Evolutionary conservation across 1,284 basidiomycete species (phyloP), one percentile per base, ranked within the genome.

Genomic region (Stygiomarasmius scandens): DNA sequence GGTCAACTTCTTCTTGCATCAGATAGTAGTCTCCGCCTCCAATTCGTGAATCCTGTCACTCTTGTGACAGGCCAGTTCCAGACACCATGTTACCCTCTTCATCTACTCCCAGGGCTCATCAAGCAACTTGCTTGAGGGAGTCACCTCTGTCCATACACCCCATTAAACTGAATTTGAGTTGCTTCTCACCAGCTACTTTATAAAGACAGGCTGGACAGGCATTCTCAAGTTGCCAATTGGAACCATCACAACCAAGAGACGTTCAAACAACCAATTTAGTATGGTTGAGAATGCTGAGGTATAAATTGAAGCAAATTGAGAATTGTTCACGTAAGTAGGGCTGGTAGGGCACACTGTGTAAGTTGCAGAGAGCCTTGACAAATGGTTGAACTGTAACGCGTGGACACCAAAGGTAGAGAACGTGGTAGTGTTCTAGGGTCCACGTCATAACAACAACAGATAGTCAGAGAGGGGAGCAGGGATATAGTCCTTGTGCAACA

Each of bases 141-240:
- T 71, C 66, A 55, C 71, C 69, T 4, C 73, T 71, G 57, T 76
- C 73, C 58, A 70, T 65, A 0, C 65, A 67, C n/a, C 63, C 34
- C 2, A 71, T 54, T 45, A 64, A 60, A 1, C 52, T 50, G 51
- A 69, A 68, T 1, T 34, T 36, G 1, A 72, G 63, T 0, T 36
- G 19, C 3, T 59, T 56, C 58, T 73, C 67, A 14, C 60, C 63
- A 10, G 63, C 49, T 2, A 68, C 56, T 43, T 62, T 61, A 57
- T 71, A 71, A 0, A 59, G 56, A 46, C 73, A 74, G 14, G 69
- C 59, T 0, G 68, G 62, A 54, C 73, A 74, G 1, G 63, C 56
- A 49, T 74, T 63, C 3, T 54, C 29, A 0, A 68, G 52, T 0
- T 67, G 61, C 71, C 69, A 73, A 48, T 69, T 49, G 2, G 62